Evolutionary conservation across 2,329 filamentous ascomycete genomes (phyloP), one percentile per base, ranked within the genome.

Genomic region (Scortechinia acanthostroma): DNA sequence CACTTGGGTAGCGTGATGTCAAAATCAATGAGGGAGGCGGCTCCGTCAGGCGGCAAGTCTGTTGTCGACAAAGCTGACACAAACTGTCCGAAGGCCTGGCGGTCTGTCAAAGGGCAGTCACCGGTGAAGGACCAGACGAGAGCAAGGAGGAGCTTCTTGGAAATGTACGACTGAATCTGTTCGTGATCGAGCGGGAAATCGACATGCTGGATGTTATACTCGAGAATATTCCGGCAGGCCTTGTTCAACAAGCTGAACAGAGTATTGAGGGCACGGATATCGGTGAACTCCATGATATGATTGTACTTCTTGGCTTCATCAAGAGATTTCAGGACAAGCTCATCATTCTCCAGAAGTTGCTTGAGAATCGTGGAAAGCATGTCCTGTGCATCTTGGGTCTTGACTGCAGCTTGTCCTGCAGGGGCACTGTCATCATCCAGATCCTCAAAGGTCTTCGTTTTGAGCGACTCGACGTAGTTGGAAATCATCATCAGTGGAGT

Each of bases 221-320:
- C 93, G 48, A 98, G 83, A 43, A 96, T 80, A 49, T 91, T 90
- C 49, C 91, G 82, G 50, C 91, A 94, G 35, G 86, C 80, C 68
- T 98, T 97, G 67, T 96, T 96, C 47, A 99, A 70, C 21, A 99
- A 74, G 37, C 91, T 97, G 71, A 98, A 98, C 17, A 98, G 69
- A 0, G 93, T 98, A 50, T 84, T 93, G 25, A 99, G 76, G 3
- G 89, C 91, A 46, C 93, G 88, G 43, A 91, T 88, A 43, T 88
- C 77, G 0, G 93, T 97, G 60, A 93, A 98, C 54, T 96, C 89
- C 93, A 99, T 99, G 60, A 99, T 98, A 63, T 99, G 93, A 51
- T 85, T 88, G 69, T 88, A 94, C 28, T 72, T 72, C 55, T 79
- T 76, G 3, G 91, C 90, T 59, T 88, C 76, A 45, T 83, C 76